Conservation (phyloP, 306 rosid species). For the Fragaria iinumae region DNA sequence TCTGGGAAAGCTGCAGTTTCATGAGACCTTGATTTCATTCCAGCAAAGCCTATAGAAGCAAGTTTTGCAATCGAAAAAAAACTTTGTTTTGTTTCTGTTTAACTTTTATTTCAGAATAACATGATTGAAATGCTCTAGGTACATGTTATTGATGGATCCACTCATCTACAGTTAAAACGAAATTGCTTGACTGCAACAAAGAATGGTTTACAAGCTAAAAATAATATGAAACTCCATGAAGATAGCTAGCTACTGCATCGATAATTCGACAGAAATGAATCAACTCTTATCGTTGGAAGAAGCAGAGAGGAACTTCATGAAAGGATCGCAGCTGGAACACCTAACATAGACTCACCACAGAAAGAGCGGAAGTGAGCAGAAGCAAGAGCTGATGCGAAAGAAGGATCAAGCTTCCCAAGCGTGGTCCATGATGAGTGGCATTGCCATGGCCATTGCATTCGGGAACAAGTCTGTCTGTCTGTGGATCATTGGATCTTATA, state of each 20-base stretch:
- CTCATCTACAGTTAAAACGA: too few species aligned
- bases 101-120: background rate
- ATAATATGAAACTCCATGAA: background rate
- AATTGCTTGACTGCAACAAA: background rate
- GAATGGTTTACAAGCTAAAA: background rate
- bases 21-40: background rate
- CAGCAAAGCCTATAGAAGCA: too few species aligned
- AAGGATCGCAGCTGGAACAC: background rate
- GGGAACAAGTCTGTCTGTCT: background rate
- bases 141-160: too few species aligned
- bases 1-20: background rate
- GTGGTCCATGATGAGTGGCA: background rate
- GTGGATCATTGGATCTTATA: background rate
- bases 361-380: too few species aligned
- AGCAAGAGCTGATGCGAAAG: background rate
- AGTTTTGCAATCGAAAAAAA: too few species aligned
- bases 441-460: background rate
- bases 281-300: background rate
- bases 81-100: too few species aligned
- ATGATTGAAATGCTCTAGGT: background rate
- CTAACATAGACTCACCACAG: background rate
- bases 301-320: background rate
- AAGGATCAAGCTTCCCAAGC: background rate
- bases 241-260: background rate
- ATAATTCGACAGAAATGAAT: background rate